Evolutionary conservation across 192 early-diverging fungal genomes (phyloP).

Genomic region (Coemansia sp.): DNA sequence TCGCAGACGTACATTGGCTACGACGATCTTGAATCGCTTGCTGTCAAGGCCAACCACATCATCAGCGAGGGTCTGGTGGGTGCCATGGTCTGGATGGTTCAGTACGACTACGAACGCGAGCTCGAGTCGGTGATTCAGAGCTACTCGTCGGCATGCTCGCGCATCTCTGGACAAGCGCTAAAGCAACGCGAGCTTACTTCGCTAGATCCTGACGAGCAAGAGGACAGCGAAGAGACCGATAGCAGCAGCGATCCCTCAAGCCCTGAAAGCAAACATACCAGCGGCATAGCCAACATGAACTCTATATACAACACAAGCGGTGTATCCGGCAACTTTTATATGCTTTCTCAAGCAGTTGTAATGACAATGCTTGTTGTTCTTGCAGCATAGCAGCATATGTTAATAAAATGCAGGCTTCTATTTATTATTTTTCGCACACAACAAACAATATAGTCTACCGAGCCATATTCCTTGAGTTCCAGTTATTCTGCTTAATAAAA

Average conservation of each 20-base stretch:
- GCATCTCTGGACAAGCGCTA: constrained; percentile 16
- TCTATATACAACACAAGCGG: not conserved
- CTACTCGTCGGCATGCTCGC: constrained; percentile 27
- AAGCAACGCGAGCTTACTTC: not conserved
- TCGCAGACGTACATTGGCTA: constrained; percentile 69
- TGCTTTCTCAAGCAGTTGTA: not conserved
- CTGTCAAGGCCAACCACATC: constrained; percentile 58
- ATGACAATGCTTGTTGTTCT: not conserved
- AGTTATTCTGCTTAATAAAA: too few species aligned
- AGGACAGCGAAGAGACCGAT: not conserved
- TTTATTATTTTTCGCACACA: not conserved
- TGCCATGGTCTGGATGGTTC: constrained; percentile 72
- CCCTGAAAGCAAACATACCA: not conserved
- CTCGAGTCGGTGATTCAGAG: constrained; percentile 44
- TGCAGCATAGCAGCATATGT: not conserved
- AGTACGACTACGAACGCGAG: constrained; percentile 63
- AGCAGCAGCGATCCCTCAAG: not conserved
- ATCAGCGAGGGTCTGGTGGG: constrained; percentile 58
- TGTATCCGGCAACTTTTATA: not conserved
- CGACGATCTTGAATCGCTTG: constrained; percentile 64
- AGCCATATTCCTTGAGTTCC: too few species aligned
- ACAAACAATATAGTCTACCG: too few species aligned
- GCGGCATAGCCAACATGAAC: not conserved
- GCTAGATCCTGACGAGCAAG: not conserved
- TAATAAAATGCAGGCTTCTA: not conserved